These are phyloP conservation scores for Theobroma cacao DNA, from an alignment of 345 rosid genomes.

Conservation along the genomic window DNA sequence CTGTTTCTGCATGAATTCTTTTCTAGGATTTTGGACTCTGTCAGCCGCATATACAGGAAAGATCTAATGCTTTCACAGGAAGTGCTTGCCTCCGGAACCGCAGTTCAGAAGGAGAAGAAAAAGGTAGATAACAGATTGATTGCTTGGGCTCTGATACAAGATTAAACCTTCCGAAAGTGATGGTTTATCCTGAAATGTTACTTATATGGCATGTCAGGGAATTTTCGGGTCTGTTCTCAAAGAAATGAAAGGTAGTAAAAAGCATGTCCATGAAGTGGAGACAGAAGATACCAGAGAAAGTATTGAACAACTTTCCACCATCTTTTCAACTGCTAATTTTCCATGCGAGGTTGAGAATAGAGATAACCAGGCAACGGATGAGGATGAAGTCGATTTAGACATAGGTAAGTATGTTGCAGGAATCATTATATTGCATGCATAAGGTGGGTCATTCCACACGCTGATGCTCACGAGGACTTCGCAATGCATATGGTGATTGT, in stretches of 20 bases:
- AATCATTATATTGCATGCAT: not conserved
- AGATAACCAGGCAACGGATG: constrained; percentile 28
- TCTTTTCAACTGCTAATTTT: constrained; percentile 65
- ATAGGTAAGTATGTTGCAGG: constrained; percentile 46
- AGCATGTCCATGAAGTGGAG: constrained; percentile 49
- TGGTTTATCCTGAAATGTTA: constrained; percentile 5
- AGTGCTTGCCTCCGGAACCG: constrained; percentile 27
- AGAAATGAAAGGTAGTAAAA: constrained; percentile 55
- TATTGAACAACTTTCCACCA: constrained; percentile 50
- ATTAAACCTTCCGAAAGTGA: not conserved
- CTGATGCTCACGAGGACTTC: not conserved
- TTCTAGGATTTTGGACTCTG: constrained; percentile 53
- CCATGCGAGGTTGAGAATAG: constrained; percentile 30
- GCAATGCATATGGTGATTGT: not conserved
- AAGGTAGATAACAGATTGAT: constrained; percentile 39
- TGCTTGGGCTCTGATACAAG: not conserved
- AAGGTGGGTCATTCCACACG: not conserved
- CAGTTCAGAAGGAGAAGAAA: constrained; percentile 68
- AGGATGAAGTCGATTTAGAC: constrained; percentile 49
- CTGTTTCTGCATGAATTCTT: not conserved
- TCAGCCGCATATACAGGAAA: constrained; percentile 57
- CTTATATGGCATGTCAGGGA: constrained; percentile 43
- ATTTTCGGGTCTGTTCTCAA: constrained; percentile 82
- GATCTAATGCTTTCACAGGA: constrained; percentile 36
- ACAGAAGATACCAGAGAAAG: constrained; percentile 66